Evolutionary conservation across 176 grass and related monocot species (phyloP), one percentile per base, ranked within the genome.

Genomic region (Oryza meridionalis): DNA sequence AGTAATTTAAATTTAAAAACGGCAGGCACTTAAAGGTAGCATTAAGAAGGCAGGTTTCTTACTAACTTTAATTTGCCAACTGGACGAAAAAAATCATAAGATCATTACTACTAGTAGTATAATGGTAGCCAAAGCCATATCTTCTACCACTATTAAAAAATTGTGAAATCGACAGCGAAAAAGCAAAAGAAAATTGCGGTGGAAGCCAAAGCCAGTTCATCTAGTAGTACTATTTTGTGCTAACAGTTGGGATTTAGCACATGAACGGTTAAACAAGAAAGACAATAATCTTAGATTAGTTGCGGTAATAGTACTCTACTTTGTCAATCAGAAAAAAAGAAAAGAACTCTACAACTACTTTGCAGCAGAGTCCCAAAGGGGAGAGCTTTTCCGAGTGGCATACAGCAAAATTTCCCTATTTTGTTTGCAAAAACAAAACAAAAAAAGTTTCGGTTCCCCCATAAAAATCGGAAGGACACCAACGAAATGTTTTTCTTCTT

Each of bases 41-140:
- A 87, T 77, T 77, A 77, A 65, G 51, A 27, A 82, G 27, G 72
- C 2, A 72, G 70, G 76, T 37, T 62, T 82, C 21, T 61, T 58
- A 43, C 42, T 43, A 68, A 10, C 3, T 64, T 87, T 77, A 87
- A 64, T 22, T n/a, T 67, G 66, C 32, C 45, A 73, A 51, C 2
- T 62, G 58, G 58, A 62, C 58, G 0, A 49, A 5, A 1, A 26
- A 67, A 31, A 21, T 10, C 15, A 38, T 31, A 31, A 16, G 16
- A 31, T 31, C 22, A 26, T 33, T 77, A 42, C 40, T 40, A 40
- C 38, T 40, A 40, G 7, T 40, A 43, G 40, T 11, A 9, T 31
- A 19, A 65, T 31, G 40, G 51, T 70, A 81, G 42, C 40, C 72
- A 70, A 81, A 77, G 33, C 29, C 26, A 22, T 44, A 25, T 75